Base-by-base conservation (phyloP, 306 rosid genomes). In the Prunus salicina region DNA sequence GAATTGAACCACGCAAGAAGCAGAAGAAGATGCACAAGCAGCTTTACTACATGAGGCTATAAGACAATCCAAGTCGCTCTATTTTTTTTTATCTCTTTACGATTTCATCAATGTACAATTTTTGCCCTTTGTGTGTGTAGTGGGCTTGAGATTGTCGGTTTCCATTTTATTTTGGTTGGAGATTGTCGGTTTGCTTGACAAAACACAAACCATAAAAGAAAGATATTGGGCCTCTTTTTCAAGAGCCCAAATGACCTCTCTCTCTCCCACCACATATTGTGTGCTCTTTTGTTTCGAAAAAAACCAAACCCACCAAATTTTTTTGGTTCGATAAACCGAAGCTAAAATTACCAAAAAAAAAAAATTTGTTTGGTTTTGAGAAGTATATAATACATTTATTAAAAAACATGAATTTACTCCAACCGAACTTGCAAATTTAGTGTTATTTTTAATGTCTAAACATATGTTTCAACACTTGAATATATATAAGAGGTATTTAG, bases 1-100 rank as follows among this genome's bases (percentile, higher is more conserved):
- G 34, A 38, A 43, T 15, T 60, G 55, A 12, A 18, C 66, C 67
- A 45, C 22, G 56, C 56, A 58, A 27, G 43, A 11, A 24, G 45
- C 6, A 27, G 20, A 28, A 25, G 22, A 58, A 27, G 43, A 11
- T 15, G 45, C 7, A 27, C 12, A 28, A 49, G 14, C 58, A 13
- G 41, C 41, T 34, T n/a, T 38, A 0, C 2, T 24, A 72, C 55
- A 45, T 43, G 77, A 58, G 57, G 77, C 77, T 45, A 12, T 15
- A 22, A 73, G 43, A 45, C 68, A 16, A 1, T 64, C 45, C 68
- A 73, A 45, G 77, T 73, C 20, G 68, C 57, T 60, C 27, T 10
- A 38, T 0, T 1, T 0, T 34, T 52, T 55, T 72, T 24, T 73
- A 73, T 73, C 76, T 2, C 45, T 43, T 58, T 25, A 34, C 56